Conservation (phyloP, 2,329 filamentous ascomycete genomes). For the Trichoderma sp. region DNA sequence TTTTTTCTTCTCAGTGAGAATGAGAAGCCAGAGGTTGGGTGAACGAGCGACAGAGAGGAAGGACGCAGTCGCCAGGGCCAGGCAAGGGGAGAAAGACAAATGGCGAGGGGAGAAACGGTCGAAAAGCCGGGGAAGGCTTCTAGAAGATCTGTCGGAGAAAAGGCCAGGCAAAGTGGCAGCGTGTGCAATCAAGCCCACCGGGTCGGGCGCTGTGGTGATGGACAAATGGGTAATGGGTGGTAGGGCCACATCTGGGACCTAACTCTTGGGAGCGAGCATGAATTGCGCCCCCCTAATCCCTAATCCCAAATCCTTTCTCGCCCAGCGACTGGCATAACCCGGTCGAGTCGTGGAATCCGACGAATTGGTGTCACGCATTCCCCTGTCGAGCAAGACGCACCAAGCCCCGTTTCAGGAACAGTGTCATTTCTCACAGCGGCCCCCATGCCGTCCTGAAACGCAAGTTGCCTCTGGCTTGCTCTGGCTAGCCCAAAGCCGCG, state of each 20-base stretch:
- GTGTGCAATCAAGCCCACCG: conserved; percentile 14
- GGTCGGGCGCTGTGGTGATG: conserved; percentile 16
- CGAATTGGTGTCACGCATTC: conserved; percentile 18
- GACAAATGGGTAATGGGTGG: not conserved
- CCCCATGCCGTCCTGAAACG: conserved; percentile 32
- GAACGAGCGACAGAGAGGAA: conserved; percentile 15
- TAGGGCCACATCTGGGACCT: conserved; percentile 14
- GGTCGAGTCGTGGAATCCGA: conserved; percentile 14
- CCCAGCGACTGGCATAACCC: conserved; percentile 13
- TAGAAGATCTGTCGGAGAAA: conserved; percentile 25
- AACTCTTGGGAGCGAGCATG: conserved; percentile 7
- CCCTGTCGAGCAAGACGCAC: conserved; percentile 21
- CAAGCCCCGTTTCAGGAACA: conserved; percentile 31
- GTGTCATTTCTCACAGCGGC: conserved; percentile 30
- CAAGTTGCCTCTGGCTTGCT: conserved; percentile 19
- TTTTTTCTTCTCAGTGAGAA: not conserved
- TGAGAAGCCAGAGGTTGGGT: conserved; percentile 6
- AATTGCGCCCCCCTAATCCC: conserved; percentile 12
- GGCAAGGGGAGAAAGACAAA: conserved; percentile 22
- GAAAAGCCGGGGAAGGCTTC: conserved; percentile 23
- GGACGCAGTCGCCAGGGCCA: conserved; percentile 20
- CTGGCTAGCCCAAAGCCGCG: not conserved
- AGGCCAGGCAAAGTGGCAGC: conserved; percentile 14
- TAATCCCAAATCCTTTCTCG: conserved; percentile 19
- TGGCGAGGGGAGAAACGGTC: conserved; percentile 18